Conservation (phyloP, 2,329 filamentous ascomycete species). For the Alternaria atra region DNA sequence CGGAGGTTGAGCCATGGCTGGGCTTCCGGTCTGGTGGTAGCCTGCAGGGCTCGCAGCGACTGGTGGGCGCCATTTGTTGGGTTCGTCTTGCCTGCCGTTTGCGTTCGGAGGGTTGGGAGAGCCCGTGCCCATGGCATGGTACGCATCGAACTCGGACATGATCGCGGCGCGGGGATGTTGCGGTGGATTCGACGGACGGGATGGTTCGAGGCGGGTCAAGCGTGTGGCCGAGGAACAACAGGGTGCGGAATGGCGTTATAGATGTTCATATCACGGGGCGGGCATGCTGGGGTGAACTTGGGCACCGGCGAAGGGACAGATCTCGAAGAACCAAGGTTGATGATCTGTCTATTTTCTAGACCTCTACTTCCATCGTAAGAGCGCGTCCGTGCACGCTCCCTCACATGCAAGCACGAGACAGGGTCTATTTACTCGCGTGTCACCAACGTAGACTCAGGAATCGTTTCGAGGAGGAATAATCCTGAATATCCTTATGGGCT, state of each 20-base stretch:
- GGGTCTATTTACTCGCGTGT: conserved; percentile 14
- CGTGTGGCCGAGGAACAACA: conserved; percentile 20
- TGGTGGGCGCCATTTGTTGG: conserved; percentile 50
- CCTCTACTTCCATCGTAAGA: conserved; percentile 32
- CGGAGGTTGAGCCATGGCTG: conserved; percentile 37
- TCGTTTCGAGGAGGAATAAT: neutral
- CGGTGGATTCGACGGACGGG: conserved; percentile 21
- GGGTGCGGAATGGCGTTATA: conserved; percentile 19
- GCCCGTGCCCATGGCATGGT: conserved; percentile 47
- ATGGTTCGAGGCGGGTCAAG: conserved; percentile 26
- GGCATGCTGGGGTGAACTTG: conserved; percentile 18
- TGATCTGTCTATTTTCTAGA: conserved; percentile 44
- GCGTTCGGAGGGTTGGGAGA: conserved; percentile 43
- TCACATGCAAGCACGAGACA: conserved; percentile 31
- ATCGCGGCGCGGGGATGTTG: conserved; percentile 37
- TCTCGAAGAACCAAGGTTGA: conserved; percentile 30
- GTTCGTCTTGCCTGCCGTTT: conserved; percentile 39
- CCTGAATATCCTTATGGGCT: neutral
- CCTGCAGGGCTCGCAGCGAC: conserved; percentile 56
- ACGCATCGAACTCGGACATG: conserved; percentile 51
- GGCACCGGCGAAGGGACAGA: conserved; percentile 18
- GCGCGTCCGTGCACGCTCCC: conserved; percentile 24
- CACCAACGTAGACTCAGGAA: neutral
- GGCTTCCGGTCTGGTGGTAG: conserved; percentile 55
- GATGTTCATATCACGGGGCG: conserved; percentile 35